Base-by-base conservation (phyloP, 2,329 filamentous ascomycete genomes). In the Exophiala oligosperma region DNA sequence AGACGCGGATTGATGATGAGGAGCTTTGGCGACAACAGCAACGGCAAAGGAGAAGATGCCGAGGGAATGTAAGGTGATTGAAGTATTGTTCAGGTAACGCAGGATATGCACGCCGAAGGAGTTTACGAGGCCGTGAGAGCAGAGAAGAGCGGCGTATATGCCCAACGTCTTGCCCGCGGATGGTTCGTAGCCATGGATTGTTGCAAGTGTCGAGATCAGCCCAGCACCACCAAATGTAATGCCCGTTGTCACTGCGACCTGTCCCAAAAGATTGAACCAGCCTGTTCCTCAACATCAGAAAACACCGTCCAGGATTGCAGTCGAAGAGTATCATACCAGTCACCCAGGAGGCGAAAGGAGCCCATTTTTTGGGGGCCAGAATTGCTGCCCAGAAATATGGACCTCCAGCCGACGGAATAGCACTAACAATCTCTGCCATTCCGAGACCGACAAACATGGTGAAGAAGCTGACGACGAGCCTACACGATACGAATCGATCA, bases 311-410 rank as follows among this genome's bases (percentile, higher is more conserved):
- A 7, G 40, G 40, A 5, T 9, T 11, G 14, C 6, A 3, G 17
- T 23, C 14, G 9, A 9, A 11, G 40, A 43, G 40, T 2, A 7
- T 5, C 40, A 43, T 43, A 23, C 40, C 40, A 17, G 40, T 43
- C 40, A 43, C 40, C 40, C 40, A 43, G 2, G 40, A 43, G 41
- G 73, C 74, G 67, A 79, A 79, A 2, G 77, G 75, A 1, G 75
- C 76, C 56, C 74, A 70, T 54, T 72, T 68, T 4, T 74, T 71
- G 1, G 81, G 81, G 2, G 83, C 81, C 32, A 85, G 75, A 62
- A 84, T 77, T 1, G 82, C 82, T 1, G 81, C 76, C 83, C 83
- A 85, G 69, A 84, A 85, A 66, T 86, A 85, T 1, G 82, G 82
- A 1, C 83, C 83, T 40, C 82, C 83, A 47, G 76, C 78, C 1